Conservation (phyloP, 2,329 filamentous ascomycete species). For the Trichoderma brevicompactum region DNA sequence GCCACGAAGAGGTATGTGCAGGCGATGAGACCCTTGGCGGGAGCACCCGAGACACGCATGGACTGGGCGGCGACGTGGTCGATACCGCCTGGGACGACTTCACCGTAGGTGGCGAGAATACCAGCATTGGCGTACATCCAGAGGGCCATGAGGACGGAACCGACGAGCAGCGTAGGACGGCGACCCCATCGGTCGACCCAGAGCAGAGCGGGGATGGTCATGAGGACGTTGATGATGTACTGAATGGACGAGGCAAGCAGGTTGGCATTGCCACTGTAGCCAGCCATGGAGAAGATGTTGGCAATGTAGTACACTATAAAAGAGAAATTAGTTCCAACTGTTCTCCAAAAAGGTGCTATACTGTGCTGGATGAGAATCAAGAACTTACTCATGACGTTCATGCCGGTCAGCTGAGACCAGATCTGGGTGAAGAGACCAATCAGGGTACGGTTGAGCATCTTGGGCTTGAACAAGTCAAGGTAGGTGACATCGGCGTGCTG, state of each 20-base stretch:
- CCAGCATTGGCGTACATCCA: conserved; percentile 62
- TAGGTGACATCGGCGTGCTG: conserved; percentile 71
- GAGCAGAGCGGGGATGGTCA: conserved; percentile 76
- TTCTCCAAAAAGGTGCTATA: background rate
- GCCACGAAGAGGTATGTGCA: conserved; percentile 69
- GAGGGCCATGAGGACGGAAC: conserved; percentile 66
- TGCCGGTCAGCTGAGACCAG: conserved; percentile 61
- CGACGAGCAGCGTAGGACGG: conserved; percentile 68
- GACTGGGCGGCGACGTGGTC: conserved; percentile 53
- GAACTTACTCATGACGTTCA: conserved; percentile 61
- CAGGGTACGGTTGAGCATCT: conserved; percentile 60
- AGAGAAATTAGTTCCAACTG: background rate
- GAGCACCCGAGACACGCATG: conserved; percentile 49
- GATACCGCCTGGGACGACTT: conserved; percentile 48
- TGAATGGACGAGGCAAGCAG: conserved; percentile 60
- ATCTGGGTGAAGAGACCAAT: conserved; percentile 59
- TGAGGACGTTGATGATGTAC: conserved; percentile 76
- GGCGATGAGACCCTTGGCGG: conserved; percentile 67
- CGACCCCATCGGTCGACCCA: conserved; percentile 79
- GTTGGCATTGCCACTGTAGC: conserved; percentile 51
- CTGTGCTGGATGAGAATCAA: background rate
- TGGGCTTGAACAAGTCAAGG: conserved; percentile 71
- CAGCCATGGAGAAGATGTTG: conserved; percentile 47
- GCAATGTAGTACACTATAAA: conserved; percentile 64
- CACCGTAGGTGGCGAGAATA: conserved; percentile 54